Conservation (phyloP, 768 basidiomycete genomes). For the Mycena capillaripes region DNA sequence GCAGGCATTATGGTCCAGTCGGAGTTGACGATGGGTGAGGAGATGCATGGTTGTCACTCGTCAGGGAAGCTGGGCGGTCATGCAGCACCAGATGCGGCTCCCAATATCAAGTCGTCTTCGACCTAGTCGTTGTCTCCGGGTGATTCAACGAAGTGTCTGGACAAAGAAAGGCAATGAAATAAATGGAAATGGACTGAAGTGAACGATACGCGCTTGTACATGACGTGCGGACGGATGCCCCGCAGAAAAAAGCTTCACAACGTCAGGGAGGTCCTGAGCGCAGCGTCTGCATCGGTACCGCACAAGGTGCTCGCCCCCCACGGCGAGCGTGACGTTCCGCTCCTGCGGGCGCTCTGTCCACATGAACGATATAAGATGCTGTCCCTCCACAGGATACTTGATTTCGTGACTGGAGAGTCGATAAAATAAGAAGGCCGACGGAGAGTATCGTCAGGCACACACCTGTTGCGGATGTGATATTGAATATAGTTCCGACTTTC, state of each 20-base stretch:
- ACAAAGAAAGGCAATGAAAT: not conserved
- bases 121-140: not conserved
- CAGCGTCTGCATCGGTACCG: conserved; percentile 7
- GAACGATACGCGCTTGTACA: not conserved
- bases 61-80: too few species aligned
- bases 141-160: not conserved
- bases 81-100: too few species aligned
- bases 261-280: not conserved
- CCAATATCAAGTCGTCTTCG: not conserved
- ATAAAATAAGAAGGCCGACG: not conserved
- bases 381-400: not conserved
- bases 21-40: too few species aligned
- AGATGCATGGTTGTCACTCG: too few species aligned
- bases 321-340: not conserved
- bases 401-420: not conserved
- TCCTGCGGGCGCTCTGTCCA: not conserved
- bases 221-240: not conserved
- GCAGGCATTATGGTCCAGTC: too few species aligned
- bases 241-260: not conserved
- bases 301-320: not conserved
- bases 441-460: not conserved
- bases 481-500: too few species aligned
- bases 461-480: not conserved
- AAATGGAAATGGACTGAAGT: not conserved
- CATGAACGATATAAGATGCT: not conserved